These are phyloP conservation scores for Aphanomyces astaci DNA, from an alignment of 352 stramenopile species.

Conservation along the genomic window DNA sequence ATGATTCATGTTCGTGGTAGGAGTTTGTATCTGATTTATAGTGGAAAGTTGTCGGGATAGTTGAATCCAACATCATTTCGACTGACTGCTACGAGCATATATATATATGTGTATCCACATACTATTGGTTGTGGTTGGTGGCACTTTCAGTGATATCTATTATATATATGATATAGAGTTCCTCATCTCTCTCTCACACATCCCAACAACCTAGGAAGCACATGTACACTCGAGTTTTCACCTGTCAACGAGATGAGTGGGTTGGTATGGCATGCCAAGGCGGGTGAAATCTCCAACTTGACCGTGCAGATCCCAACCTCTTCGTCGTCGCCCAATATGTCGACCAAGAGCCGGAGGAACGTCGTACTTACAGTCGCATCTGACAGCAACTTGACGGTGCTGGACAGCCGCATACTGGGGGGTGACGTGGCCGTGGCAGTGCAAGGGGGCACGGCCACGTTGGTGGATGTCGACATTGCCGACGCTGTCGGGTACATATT, in stretches of 20 bases:
- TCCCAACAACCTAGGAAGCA: no score
- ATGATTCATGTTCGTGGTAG: no score
- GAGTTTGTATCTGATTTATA: no score
- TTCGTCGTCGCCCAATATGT: background rate
- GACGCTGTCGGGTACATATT: background rate
- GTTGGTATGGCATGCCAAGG: constrained; percentile 46
- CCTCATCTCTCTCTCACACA: no score
- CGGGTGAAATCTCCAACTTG: constrained; percentile 57
- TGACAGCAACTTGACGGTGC: constrained; percentile 39
- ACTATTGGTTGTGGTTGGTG: no score
- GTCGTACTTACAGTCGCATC: constrained; percentile 42
- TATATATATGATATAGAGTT: no score
- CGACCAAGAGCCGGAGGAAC: constrained; percentile 46
- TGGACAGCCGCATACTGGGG: constrained; percentile 65
- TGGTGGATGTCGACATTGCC: background rate
- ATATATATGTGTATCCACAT: no score
- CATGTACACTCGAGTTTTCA: constrained; percentile 75
- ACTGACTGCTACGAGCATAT: no score
- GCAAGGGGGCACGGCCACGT: constrained; percentile 31
- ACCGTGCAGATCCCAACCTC: constrained; percentile 29
- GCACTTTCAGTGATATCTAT: no score
- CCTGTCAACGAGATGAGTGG: no score
- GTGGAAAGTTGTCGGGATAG: no score
- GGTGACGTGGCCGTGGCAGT: constrained; percentile 62
- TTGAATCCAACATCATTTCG: no score